phyloP scores from a whole-genome alignment of 805 yeast genomes.

The Hanseniaspora valbyensis region DNA sequence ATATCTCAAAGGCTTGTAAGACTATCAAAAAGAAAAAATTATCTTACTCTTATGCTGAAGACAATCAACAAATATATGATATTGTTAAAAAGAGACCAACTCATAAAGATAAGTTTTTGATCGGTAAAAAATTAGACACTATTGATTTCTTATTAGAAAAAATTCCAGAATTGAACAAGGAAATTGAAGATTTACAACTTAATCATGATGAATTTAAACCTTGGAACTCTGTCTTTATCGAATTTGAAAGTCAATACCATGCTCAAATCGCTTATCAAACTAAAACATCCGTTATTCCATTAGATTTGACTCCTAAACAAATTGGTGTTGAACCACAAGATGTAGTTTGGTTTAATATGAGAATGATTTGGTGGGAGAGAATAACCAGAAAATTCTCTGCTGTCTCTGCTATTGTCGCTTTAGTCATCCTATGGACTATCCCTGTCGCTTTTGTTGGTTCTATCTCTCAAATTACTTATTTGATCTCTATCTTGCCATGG shows the following conservation, averaged over 20 bases:
- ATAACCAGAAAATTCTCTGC: conserved; percentile 45
- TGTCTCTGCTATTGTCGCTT: conserved; percentile 40
- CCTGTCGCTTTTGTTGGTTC: conserved; percentile 74
- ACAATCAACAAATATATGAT: conserved; percentile 29
- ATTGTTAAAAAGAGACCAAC: conserved; percentile 63
- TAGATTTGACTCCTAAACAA: conserved; percentile 48
- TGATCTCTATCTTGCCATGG: conserved; percentile 47
- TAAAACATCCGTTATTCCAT: conserved; percentile 52
- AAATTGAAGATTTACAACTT: conserved; percentile 46
- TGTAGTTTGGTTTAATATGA: conserved; percentile 59
- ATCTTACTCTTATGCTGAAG: conserved; percentile 13
- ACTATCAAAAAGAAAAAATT: conserved; percentile 60
- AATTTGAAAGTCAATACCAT: conserved; percentile 61
- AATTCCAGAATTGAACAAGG: conserved; percentile 46
- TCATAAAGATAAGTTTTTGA: conserved; percentile 33
- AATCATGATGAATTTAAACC: conserved; percentile 40
- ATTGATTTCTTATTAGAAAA: conserved; percentile 46
- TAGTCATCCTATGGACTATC: conserved; percentile 58
- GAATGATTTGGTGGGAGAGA: conserved; percentile 74
- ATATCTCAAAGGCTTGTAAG: conserved; percentile 48
- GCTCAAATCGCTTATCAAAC: conserved; percentile 67
- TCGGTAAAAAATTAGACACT: conserved; percentile 55
- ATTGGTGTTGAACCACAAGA: conserved; percentile 56
- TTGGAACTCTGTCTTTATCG: conserved; percentile 72
- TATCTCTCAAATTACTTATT: conserved; percentile 53